Base-by-base conservation (phyloP, 2,329 filamentous ascomycete species). In the Corinectria fuckeliana region DNA sequence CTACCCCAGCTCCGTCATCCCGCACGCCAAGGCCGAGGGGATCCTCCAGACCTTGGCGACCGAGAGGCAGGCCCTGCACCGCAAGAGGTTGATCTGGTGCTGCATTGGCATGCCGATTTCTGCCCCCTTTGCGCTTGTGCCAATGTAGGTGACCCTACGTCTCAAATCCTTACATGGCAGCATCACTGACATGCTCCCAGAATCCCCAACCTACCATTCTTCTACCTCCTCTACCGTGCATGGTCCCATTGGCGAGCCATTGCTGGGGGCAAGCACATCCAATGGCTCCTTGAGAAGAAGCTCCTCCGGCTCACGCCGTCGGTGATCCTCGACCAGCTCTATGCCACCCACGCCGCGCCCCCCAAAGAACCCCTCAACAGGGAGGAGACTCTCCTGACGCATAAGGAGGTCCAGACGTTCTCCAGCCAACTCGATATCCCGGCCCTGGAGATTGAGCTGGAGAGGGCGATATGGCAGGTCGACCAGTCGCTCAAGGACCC, bases 141-240 rank as follows among this genome's bases (percentile, higher is more conserved):
- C 95, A 44, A 73, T 98, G 92, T 96, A 85, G 78, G 91, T 81
- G 34, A 20, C 21, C 18, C 39, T 14, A 14, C 20, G n/a, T n/a
- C 11, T 38, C 11, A 9, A 26, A 48, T 16, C 6, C 32, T 25
- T 14, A 30, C 41, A 41, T 8, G 23, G n/a, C n/a, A n/a, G n/a
- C n/a, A n/a, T 26, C 23, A 18, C 23, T 28, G 20, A 25, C 14
- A 8, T 14, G 7, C 16, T 7, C 21, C 10, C 66, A 96, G 92
- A 62, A 84, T 97, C 63, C 93, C 94, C 32, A 97, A 99, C 74
- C 81, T 99, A 11, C 95, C 95, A 16, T 98, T 98, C 81, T 98
- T 98, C 81, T 99, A 98, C 76, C 85, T 98, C 38, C 87, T 86
- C 16, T 99, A 96, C 79, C 86, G 95, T 64, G 90, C 92, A 23